Base-by-base conservation (phyloP, 2,329 filamentous ascomycete species). In the Dryadomyces sulphureus region DNA sequence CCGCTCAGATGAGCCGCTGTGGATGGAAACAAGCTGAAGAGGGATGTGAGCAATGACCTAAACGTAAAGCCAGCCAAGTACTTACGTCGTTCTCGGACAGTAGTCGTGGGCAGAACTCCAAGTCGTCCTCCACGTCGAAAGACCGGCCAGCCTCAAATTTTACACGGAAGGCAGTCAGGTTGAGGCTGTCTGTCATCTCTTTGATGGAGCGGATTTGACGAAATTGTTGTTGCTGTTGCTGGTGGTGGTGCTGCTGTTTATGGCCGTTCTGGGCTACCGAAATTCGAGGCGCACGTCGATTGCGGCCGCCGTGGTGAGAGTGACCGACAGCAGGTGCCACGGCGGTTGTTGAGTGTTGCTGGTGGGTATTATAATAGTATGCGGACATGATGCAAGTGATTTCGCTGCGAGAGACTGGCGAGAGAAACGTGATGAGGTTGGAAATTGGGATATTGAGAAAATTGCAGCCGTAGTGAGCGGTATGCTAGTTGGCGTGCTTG, bases 71-170 rank as follows among this genome's bases (percentile, higher is more conserved):
- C 7, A n/a, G 17, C 24, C 19, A n/a, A 4, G 14, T 32, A 77
- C 75, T 75, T 79, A 94, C 88, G 78, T 94, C 88, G 65, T 77
- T 88, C 67, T 95, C 89, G 32, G 88, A 94, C 68, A 96, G 71
- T 55, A 96, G 75, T 61, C 82, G 80, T 52, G 90, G 90, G 66
- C 89, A 95, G 65, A 96, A 96, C 64, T 94, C 83, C 67, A 94
- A 75, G 62, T 96, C 90, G 61, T 96, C 90, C 59, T 95, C 90
- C 51, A 96, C 74, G 56, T 96, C 90, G 59, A 96, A 96, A 9
- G 89, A 94, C 49, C 88, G 79, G 49, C 85, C 87, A 53, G 87
- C 84, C 67, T 96, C 89, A 56, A 94, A 94, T 59, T 88, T 81
- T 54, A 78, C 78, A 55, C 90, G 84, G 69, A 94, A 95, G 52